Base-by-base conservation (phyloP, 1,284 basidiomycete species). In the Pyrrhoderma noxium region DNA sequence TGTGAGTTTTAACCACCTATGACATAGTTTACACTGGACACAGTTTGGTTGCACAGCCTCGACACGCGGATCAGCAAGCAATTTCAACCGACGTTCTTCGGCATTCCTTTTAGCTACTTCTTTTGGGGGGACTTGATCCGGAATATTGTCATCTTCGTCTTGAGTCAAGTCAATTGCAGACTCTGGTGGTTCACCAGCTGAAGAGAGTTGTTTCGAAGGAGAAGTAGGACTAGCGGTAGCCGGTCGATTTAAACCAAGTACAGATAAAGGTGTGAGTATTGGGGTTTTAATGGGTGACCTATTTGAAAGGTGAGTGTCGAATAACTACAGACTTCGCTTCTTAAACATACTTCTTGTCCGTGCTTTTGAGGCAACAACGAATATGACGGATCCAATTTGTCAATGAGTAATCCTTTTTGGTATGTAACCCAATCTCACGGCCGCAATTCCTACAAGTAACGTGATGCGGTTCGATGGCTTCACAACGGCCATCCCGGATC, bases 1-100 rank as follows among this genome's bases (percentile, higher is more conserved):
- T n/a, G 37, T 56, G 21, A 56, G 46, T 36, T 56, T 56, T n/a
- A 52, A 34, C 54, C 54, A 56, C 11, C 44, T 37, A 11, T 56
- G 39, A 38, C 54, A 56, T 13, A 52, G n/a, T 25, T 52, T 56
- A 39, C 54, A 56, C 14, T 40, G 35, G 2, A 56, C 43, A 19
- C 51, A 51, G 38, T 52, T 49, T 13, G 56, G 49, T 45, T 59
- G 56, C n/a, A 59, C 44, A 13, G 2, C 47, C 21, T 38, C 45
- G 7, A 51, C 42, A 2, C 58, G 54, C 8, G 51, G 37, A 41
- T 59, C 58, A 18, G 40, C 45, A n/a, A 51, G 51, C 5, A 59
- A 35, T 34, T 47, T 36, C 21, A 31, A 22, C 35, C 42, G 52
- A 14, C 58, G 44, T 22, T 54, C 46, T 25, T 53, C 56, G 14